Evolutionary conservation across 352 stramenopile species (phyloP), one percentile per base, ranked within the genome.

Genomic region (Hyaloperonospora brassicae): DNA sequence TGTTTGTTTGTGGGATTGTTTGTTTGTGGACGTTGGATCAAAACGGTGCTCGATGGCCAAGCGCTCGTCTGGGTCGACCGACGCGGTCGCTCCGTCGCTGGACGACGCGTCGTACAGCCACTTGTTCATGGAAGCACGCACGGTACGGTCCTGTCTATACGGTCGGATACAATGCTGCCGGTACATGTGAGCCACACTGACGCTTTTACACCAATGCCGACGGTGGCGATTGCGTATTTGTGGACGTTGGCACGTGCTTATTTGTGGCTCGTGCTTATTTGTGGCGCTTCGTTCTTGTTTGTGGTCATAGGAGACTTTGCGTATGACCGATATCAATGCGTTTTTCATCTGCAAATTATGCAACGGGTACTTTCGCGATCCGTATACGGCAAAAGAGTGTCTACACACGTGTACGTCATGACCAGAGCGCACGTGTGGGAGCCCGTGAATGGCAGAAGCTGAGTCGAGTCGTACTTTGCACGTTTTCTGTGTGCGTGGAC

Each of bases 321-420:
- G 61, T 11, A 66, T 84, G 27, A 50, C 70, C 6, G 55, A 76
- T 35, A 66, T 84, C 27, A 81, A 81, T 49, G 54, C 72, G 34
- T 77, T 84, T 39, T 77, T 87, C 46, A 62, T 76, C 43, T 93
- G 79, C 57, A 67, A 56, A 36, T 42, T 93, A 13, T 93, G 82
- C 61, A 58, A 71, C 10, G 82, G 82, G 11, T 90, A 90, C 56
- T 63, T 87, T 17, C 64, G 68, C 13, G 76, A 89, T 42, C 71
- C 82, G 0, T 79, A 87, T 44, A 86, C 76, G 45, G 76, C 89
- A 42, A 80, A 84, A 41, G 82, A 93, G 61, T 93, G 82, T 56
- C 61, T 87, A 23, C 77, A 90, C 52, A 87, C 82, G 1, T 93
- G 79, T 89, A 69, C 54, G 73, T 59, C 6, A 17, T 17, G 17